These are phyloP conservation scores for Scheffersomyces stambukii DNA, from an alignment of 1,139 yeast species.

Conservation along the genomic window DNA sequence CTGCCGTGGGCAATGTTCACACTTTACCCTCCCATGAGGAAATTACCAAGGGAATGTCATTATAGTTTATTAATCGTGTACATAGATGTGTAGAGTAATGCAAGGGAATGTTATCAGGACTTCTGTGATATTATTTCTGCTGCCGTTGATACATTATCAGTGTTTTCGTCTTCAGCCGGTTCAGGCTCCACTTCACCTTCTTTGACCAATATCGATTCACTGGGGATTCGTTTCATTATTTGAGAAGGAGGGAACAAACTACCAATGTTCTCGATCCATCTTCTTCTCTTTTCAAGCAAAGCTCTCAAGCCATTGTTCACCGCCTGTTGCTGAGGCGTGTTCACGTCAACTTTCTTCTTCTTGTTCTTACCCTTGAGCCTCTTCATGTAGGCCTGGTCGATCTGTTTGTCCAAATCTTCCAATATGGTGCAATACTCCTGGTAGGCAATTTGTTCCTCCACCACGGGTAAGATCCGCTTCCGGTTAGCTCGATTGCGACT, in stretches of 20 bases:
- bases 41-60: slow-evolving; percentile 38
- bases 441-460: slow-evolving; percentile 93
- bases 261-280: slow-evolving; percentile 91
- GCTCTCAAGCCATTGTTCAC: slow-evolving; percentile 77
- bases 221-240: slow-evolving; percentile 74
- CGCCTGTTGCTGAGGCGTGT: slow-evolving; percentile 44
- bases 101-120: too few relatives aligned
- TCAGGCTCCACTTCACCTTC: slow-evolving; percentile 42
- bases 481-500: slow-evolving; percentile 66
- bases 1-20: slow-evolving; percentile 81
- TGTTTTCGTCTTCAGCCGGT: slow-evolving; percentile 38
- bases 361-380: slow-evolving; percentile 79
- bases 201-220: slow-evolving; percentile 45
- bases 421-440: slow-evolving; percentile 88
- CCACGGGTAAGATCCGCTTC: slow-evolving; percentile 59
- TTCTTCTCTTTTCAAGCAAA: slow-evolving; percentile 73
- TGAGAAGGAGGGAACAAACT: slow-evolving; percentile 69
- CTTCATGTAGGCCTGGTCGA: slow-evolving; percentile 89
- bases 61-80: slow-evolving; percentile 8
- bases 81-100: slow-evolving; percentile 1
- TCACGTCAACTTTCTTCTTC: slow-evolving; percentile 58
- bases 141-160: slow-evolving; percentile 11
- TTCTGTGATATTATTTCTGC: slow-evolving; percentile 14
- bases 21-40: slow-evolving; percentile 58
- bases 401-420: slow-evolving; percentile 93